A percentile compares a stretch with the other conserved stretches of the same genome.
Evolutionary conservation across 2,329 filamentous ascomycete species (phyloP).

Genomic region (Arthroderma sp.): DNA sequence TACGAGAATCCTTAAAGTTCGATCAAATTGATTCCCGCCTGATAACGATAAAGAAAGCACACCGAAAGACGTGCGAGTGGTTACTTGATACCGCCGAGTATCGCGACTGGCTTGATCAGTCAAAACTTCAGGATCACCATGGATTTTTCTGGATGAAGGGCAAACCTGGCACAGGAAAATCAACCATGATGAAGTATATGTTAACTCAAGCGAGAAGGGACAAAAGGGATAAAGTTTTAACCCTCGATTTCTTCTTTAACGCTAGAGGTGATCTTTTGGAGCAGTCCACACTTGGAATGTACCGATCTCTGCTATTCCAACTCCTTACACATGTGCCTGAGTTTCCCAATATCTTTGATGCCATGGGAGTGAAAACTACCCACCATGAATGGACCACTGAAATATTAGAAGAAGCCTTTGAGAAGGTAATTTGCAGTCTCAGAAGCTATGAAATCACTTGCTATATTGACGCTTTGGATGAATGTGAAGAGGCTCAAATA

Average conservation of each 20-base stretch:
- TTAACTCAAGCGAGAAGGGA: too few relatives aligned
- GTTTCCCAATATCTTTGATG: conserved; percentile 11
- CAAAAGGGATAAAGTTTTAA: too few relatives aligned
- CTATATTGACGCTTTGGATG: conserved; percentile 36
- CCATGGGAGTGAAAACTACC: not conserved
- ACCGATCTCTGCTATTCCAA: conserved; percentile 18
- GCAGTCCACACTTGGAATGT: conserved; percentile 16
- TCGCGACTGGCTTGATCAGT: conserved; percentile 24
- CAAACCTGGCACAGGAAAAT: conserved; percentile 19
- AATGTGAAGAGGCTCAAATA: conserved; percentile 25
- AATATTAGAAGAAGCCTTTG: conserved; percentile 13
- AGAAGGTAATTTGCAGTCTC: conserved; percentile 7
- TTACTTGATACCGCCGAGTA: conserved; percentile 25
- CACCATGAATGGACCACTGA: conserved; percentile 7
- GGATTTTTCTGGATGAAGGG: conserved; percentile 29
- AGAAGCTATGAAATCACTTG: conserved; percentile 14
- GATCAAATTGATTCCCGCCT: conserved; percentile 29
- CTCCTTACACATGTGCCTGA: conserved; percentile 14
- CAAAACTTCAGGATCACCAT: conserved; percentile 12
- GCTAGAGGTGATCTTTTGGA: conserved; percentile 15
- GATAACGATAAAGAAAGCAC: conserved; percentile 23
- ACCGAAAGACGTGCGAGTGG: conserved; percentile 32
- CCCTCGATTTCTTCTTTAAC: conserved; percentile 18
- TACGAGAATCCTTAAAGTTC: conserved; percentile 19
- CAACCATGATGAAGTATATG: too few relatives aligned